Evolutionary conservation across 768 basidiomycete species (phyloP), one percentile per base, ranked within the genome.

Genomic region (Psilocybe azurescens): DNA sequence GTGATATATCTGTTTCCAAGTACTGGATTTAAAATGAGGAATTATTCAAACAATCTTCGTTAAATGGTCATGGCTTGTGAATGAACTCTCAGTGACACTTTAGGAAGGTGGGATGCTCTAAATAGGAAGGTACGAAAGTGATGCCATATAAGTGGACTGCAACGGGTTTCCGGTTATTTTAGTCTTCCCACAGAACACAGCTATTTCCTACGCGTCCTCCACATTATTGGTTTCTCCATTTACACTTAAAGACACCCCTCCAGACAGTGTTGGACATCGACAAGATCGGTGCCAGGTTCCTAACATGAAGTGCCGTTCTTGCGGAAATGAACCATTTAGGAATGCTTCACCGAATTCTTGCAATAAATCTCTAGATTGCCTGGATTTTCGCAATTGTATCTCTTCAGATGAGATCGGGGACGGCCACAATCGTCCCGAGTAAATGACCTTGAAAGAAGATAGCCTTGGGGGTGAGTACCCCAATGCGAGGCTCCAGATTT

Each of bases 361-460:
- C 59, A 70, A 72, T 74, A 74, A 73, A 78, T 78, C 77, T 75
- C n/a, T n/a, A 78, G 77, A 78, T 77, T 73, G 65, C 51, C 63
- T 69, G 67, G 63, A 69, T 69, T 69, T 67, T 69, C 63, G 55
- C 58, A 64, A 69, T 67, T 65, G 61, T 64, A 54, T 58, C 56
- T n/a, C 61, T 63, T 48, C 51, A 77, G 73, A 77, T 76, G 70
- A 69, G 70, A 75, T 75, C 75, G 73, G 75, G 70, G 59, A 53
- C 67, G 65, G 59, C 69, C 50, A 68, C 67, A 63, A 71, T 70
- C 67, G 69, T 70, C 67, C 73, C 68, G 65, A 63, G 59, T 52
- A 50, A 38, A 56, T 24, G 36, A 63, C 28, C 49, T 62, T 28
- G 24, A 14, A 18, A 58, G 63, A 53, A 62, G 50, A 48, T 39